Conservation (phyloP, 106 monocot genomes). For the Gastrodia elata region DNA sequence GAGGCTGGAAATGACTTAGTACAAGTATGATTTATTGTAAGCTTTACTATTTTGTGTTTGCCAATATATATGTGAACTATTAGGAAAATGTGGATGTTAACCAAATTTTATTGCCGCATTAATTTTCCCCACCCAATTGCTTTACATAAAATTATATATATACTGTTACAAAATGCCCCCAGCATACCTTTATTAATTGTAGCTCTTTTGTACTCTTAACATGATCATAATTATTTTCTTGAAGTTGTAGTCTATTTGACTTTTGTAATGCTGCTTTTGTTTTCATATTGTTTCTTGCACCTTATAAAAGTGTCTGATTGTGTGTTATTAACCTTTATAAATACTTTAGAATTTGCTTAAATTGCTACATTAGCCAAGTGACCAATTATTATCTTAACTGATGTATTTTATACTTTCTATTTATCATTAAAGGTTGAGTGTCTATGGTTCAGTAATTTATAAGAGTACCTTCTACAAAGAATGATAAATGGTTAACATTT, state of each 20-base stretch:
- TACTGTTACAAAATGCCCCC: background rate
- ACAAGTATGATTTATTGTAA: background rate
- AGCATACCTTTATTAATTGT: background rate
- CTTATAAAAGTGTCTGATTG: background rate
- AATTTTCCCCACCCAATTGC: background rate
- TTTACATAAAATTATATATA: background rate
- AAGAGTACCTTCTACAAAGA: background rate
- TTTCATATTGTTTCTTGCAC: background rate
- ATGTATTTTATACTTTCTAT: background rate
- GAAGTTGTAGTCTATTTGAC: background rate
- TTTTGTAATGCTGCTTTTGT: background rate
- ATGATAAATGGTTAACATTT: background rate
- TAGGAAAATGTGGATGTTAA: background rate
- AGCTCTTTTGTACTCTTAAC: background rate
- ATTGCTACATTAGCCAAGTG: too few relatives aligned
- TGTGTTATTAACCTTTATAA: too few relatives aligned
- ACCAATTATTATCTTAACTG: background rate
- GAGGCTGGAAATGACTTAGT: background rate
- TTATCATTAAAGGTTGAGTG: background rate
- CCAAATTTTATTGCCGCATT: background rate
- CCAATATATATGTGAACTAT: background rate
- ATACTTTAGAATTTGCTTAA: too few relatives aligned
- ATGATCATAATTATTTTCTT: background rate
- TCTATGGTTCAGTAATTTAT: background rate
- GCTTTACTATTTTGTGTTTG: background rate